Conservation (phyloP, 129 eudicot genomes). For the Flaveria trinervia region DNA sequence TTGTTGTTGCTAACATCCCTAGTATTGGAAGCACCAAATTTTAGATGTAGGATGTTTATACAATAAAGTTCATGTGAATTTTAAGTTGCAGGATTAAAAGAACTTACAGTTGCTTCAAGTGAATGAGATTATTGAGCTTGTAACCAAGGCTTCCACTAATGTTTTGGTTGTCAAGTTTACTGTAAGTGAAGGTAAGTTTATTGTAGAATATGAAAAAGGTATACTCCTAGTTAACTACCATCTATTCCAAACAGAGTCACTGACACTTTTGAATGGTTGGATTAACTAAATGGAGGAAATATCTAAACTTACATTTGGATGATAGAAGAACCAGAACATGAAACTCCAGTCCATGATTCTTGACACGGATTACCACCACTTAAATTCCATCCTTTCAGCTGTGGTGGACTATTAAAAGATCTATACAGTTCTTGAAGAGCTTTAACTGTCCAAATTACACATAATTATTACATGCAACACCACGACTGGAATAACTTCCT, state of each 20-base stretch:
- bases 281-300: neutral
- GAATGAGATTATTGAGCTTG: conserved; percentile 59
- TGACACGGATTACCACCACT: conserved; percentile 85
- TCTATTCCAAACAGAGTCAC: too few species aligned
- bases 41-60: neutral
- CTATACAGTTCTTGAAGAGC: conserved; percentile 77
- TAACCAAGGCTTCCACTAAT: conserved; percentile 70
- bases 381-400: conserved; percentile 66
- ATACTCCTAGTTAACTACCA: neutral
- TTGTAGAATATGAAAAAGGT: neutral
- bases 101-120: conserved; percentile 76
- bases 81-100: conserved; percentile 15
- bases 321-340: conserved; percentile 65
- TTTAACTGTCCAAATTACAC: conserved; percentile 46
- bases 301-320: conserved; percentile 52
- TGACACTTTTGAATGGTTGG: conserved; percentile 9
- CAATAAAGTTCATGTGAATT: neutral
- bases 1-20: conserved; percentile 83
- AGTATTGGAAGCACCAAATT: conserved; percentile 17
- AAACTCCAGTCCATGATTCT: conserved; percentile 79
- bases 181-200: conserved; percentile 37
- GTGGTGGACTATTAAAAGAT: conserved; percentile 64
- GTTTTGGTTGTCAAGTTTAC: conserved; percentile 63
- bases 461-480: conserved; percentile 4
- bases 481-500: neutral